Conservation (phyloP, 805 yeast genomes). For the Metschnikowia similis region DNA sequence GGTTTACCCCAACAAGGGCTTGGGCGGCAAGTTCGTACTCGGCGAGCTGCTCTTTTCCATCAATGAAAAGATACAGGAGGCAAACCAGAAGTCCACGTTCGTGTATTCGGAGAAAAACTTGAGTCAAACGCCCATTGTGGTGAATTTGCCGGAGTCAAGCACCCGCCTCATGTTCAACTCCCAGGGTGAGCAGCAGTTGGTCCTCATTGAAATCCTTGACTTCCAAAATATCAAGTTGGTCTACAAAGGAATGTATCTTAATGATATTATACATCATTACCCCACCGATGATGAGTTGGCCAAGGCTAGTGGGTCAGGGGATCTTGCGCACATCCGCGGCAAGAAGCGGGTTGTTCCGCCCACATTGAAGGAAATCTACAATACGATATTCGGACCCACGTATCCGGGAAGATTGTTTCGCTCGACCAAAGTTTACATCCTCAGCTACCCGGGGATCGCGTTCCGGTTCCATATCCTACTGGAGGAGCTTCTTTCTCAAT, state of each 20-base stretch:
- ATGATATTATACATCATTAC: constrained; percentile 20
- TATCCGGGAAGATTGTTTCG: constrained; percentile 45
- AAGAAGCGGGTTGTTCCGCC: constrained; percentile 16
- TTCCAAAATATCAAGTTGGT: constrained; percentile 21
- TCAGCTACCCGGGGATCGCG: constrained; percentile 55
- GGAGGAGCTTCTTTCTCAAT: constrained; percentile 18
- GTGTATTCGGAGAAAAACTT: constrained; percentile 28
- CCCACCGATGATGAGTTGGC: constrained; percentile 13
- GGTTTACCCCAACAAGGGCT: constrained; percentile 34
- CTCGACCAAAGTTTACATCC: constrained; percentile 30
- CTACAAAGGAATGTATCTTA: constrained; percentile 32
- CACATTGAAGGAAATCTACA: constrained; percentile 45
- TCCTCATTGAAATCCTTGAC: constrained; percentile 27
- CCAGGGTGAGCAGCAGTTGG: constrained; percentile 22
- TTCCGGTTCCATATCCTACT: constrained; percentile 40
- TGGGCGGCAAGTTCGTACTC: constrained; percentile 25
- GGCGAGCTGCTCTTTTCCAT: constrained; percentile 29
- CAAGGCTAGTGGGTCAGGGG: not conserved
- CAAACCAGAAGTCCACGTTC: constrained; percentile 26
- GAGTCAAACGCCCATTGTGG: constrained; percentile 30
- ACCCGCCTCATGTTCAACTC: constrained; percentile 27
- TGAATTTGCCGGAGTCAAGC: constrained; percentile 22
- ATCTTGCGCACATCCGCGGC: not conserved
- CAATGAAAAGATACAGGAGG: constrained; percentile 21
- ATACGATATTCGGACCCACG: constrained; percentile 59